phyloP scores from a whole-genome alignment of 768 basidiomycete genomes.

The Pholiota molesta region DNA sequence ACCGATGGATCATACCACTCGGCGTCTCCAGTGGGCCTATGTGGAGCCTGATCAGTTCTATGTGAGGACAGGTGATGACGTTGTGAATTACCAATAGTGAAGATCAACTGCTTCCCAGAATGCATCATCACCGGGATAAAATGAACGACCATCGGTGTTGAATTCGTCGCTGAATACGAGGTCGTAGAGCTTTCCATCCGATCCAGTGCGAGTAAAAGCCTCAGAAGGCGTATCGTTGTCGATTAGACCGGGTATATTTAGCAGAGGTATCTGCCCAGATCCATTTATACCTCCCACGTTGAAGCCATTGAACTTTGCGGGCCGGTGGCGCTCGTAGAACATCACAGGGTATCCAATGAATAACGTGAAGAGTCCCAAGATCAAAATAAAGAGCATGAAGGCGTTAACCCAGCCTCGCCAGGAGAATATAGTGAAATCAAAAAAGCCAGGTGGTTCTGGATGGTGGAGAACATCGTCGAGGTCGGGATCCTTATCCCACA shows the following conservation, averaged over 20 bases:
- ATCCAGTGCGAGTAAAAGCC: conserved; percentile 59
- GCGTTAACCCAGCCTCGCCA: conserved; percentile 82
- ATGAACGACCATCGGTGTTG: conserved; percentile 56
- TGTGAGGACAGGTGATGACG: not conserved
- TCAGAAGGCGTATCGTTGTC: conserved; percentile 74
- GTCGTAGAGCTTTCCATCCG: conserved; percentile 77
- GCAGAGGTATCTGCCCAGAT: conserved; percentile 85
- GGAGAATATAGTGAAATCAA: conserved; percentile 73
- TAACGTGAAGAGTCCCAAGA: conserved; percentile 71
- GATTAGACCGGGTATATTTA: conserved; percentile 68
- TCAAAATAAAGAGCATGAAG: conserved; percentile 69
- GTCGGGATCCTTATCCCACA: conserved; percentile 87
- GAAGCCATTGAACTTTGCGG: conserved; percentile 51
- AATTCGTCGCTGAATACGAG: conserved; percentile 90
- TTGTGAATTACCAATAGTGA: conserved; percentile 72
- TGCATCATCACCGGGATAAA: conserved; percentile 83
- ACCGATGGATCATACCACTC: conserved; percentile 86
- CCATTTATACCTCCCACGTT: conserved; percentile 89
- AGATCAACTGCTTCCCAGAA: conserved; percentile 86
- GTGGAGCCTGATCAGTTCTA: not conserved
- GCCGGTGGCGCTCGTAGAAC: conserved; percentile 45
- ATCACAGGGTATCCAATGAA: conserved; percentile 92
- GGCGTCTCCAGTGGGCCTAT: conserved; percentile 68
- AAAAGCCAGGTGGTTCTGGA: conserved; percentile 75
- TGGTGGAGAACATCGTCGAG: conserved; percentile 93